phyloP scores from a whole-genome alignment of 1,139 yeast species.

The Hyphopichia khmerensis region DNA sequence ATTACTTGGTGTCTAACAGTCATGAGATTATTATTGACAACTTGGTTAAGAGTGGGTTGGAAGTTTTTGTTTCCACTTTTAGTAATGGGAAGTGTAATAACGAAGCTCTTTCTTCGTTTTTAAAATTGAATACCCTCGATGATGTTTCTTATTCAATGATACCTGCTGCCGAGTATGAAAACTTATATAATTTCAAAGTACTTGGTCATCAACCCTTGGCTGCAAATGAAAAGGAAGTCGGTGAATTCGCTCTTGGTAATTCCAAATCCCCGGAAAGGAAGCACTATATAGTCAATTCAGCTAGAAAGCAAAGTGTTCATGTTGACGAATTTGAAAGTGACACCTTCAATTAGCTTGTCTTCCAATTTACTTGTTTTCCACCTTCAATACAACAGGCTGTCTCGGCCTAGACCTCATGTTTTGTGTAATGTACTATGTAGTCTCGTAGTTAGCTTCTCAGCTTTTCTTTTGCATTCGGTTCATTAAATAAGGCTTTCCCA shows the following conservation, averaged over 20 bases:
- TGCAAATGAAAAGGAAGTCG: too few relatives aligned
- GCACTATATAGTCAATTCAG: constrained; percentile 11
- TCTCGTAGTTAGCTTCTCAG: too few relatives aligned
- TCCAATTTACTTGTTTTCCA: too few relatives aligned
- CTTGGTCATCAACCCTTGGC: not conserved
- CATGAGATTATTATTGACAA: constrained; percentile 12
- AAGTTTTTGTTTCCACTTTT: constrained; percentile 25
- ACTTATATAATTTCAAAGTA: not conserved
- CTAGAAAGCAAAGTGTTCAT: constrained; percentile 31
- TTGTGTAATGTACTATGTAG: too few relatives aligned
- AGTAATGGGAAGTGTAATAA: constrained; percentile 3
- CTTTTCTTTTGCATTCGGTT: too few relatives aligned
- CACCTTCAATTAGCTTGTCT: too few relatives aligned
- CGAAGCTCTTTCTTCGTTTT: not conserved
- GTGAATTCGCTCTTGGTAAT: too few relatives aligned
- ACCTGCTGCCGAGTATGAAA: not conserved
- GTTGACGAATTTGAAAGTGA: constrained; percentile 26
- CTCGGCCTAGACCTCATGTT: too few relatives aligned
- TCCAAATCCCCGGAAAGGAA: not conserved
- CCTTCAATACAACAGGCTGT: too few relatives aligned
- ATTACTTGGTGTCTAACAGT: constrained; percentile 13
- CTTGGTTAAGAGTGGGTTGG: constrained; percentile 23
- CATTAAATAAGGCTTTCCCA: too few relatives aligned
- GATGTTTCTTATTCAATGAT: not conserved
- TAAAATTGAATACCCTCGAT: not conserved